Evolutionary conservation across 768 basidiomycete species (phyloP), one percentile per base, ranked within the genome.

Genomic region (Auricularia sp.): DNA sequence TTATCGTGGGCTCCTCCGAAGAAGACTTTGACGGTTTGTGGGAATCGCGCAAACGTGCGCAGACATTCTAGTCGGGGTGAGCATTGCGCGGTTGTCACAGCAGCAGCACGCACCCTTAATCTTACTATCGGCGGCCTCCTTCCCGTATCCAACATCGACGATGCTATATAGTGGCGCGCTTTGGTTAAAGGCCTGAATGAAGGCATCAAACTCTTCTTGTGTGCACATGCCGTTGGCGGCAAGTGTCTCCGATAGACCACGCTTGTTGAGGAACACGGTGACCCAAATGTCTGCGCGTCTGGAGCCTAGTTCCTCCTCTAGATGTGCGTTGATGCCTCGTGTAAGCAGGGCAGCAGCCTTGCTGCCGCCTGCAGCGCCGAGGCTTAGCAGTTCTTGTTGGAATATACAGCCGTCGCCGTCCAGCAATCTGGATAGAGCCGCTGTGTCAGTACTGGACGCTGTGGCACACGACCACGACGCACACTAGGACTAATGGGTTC

Each of bases 1-100:
- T 84, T 84, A 75, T 89, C 88, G 71, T 89, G 88, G 70, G 84
- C 85, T 67, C 86, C 88, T 70, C 85, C 87, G 69, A 89, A 88
- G 67, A 89, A 76, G 70, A 90, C 78, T 75, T 83, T 86, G 68
- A 77, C 77, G 2, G 85, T 88, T 71, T 88, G 85, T 44, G 85
- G 82, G 65, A 85, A 75, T 75, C 85, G 71, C 61, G 81, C 79
- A 73, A 83, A 90, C 14, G 86, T 87, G 72, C 87, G 81, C 58
- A 92, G 75, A 73, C 87, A 85, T 73, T 89, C 89, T 90, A 54
- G n/a, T 16, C 18, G 44, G 21, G n/a, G n/a, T 29, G 16, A 29
- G 47, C 16, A 10, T 33, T 54, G 6, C 6, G 7, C 29, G 14
- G 44, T 10, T 24, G n/a, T 64, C 51, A 36, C 39, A 13, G 13